phyloP scores from a whole-genome alignment of 2,329 filamentous ascomycete genomes.

The Ophiocordyceps australis region DNA sequence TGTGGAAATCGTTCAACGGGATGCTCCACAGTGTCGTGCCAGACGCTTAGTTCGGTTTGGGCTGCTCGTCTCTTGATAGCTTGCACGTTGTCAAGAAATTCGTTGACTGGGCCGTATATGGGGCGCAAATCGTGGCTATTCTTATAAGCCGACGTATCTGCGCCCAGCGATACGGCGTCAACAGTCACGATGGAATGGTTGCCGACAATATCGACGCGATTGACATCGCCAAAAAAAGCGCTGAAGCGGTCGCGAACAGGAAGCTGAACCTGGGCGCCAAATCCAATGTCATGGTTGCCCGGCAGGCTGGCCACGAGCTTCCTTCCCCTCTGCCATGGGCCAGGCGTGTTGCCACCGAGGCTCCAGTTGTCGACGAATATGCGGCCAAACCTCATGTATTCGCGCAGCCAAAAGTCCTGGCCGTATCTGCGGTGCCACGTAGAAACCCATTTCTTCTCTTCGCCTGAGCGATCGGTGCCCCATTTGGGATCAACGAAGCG shows the following conservation, averaged over 20 bases:
- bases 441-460: constrained; percentile 37
- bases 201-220: constrained; percentile 75
- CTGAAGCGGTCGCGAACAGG: constrained; percentile 70
- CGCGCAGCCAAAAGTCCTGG: constrained; percentile 66
- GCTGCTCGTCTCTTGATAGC: constrained; percentile 48
- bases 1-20: constrained; percentile 40
- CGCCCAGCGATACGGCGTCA: constrained; percentile 76
- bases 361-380: constrained; percentile 66
- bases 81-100: constrained; percentile 56
- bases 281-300: constrained; percentile 90
- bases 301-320: constrained; percentile 75
- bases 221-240: constrained; percentile 79
- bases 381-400: constrained; percentile 70
- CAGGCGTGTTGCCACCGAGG: constrained; percentile 31
- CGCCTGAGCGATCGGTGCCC: constrained; percentile 29
- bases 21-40: constrained; percentile 40
- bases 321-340: constrained; percentile 44
- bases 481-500: constrained; percentile 42
- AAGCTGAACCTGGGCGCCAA: constrained; percentile 68
- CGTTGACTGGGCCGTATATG: constrained; percentile 59
- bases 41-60: constrained; percentile 46
- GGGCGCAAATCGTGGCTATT: constrained; percentile 30
- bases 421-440: constrained; percentile 60
- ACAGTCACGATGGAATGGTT: constrained; percentile 94
- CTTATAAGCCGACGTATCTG: constrained; percentile 34